Percentiles rank a stretch among this genome's conserved stretches.
Evolutionary conservation across 345 rosid species (phyloP).

Genomic region (Eucalyptus shirleyi): DNA sequence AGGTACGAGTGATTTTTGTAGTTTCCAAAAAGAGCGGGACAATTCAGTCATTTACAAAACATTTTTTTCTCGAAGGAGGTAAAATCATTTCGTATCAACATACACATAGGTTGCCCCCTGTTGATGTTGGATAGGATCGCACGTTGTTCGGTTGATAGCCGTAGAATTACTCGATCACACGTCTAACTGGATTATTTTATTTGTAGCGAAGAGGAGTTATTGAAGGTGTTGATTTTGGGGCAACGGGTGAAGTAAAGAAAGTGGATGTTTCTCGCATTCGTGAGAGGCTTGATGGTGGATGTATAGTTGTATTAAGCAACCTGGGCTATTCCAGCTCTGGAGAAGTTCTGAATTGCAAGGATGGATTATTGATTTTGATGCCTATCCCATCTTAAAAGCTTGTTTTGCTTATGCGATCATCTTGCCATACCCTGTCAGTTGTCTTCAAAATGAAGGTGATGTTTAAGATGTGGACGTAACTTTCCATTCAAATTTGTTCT

Average conservation of each 20-base stretch:
- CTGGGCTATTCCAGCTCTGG: constrained; percentile 92
- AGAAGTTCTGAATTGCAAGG: constrained; percentile 97
- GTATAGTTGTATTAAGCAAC: constrained; percentile 74
- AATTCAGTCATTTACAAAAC: background rate
- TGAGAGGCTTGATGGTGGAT: constrained; percentile 83
- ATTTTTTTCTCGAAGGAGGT: no score
- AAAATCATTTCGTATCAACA: no score
- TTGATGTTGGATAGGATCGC: no score
- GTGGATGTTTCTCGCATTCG: constrained; percentile 73
- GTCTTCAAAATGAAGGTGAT: background rate
- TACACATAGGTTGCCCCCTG: no score
- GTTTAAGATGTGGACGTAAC: background rate
- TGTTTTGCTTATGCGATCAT: background rate
- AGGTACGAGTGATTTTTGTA: background rate
- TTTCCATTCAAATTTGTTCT: background rate
- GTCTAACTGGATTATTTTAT: background rate
- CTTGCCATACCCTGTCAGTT: background rate
- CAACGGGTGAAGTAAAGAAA: constrained; percentile 92
- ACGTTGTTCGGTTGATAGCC: no score
- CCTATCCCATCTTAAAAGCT: background rate
- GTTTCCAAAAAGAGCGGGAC: no score
- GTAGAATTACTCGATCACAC: no score
- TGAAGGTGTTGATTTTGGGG: constrained; percentile 88
- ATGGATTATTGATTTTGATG: constrained; percentile 14
- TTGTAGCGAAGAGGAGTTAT: constrained; percentile 87